Conservation (phyloP, 2,329 filamentous ascomycete species). For the Beauveria pseudobassiana region DNA sequence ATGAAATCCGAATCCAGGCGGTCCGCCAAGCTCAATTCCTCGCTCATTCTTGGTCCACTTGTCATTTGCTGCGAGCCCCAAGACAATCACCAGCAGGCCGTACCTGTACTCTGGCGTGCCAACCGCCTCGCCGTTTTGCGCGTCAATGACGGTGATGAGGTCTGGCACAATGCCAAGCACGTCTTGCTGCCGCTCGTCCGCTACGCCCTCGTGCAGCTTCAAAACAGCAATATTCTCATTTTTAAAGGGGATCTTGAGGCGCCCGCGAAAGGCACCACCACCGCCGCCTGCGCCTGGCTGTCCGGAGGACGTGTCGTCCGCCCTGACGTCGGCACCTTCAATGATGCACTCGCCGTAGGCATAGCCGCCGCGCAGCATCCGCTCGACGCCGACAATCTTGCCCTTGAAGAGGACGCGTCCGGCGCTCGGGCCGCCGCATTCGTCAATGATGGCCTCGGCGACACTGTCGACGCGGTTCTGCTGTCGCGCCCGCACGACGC, state of each 20-base stretch:
- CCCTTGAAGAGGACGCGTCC: slow-evolving; percentile 55
- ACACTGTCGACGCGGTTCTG: slow-evolving; percentile 45
- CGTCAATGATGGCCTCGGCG: slow-evolving; percentile 50
- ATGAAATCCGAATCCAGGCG: slow-evolving; percentile 39
- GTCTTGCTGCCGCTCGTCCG: slow-evolving; percentile 31
- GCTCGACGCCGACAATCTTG: slow-evolving; percentile 55
- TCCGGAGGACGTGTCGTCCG: slow-evolving; percentile 16
- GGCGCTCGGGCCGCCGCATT: slow-evolving; percentile 45
- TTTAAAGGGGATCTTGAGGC: slow-evolving; percentile 61
- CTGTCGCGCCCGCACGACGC: slow-evolving; percentile 43
- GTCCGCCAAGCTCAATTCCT: slow-evolving; percentile 43
- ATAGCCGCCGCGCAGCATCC: slow-evolving; percentile 48
- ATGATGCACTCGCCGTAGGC: slow-evolving; percentile 53
- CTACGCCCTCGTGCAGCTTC: slow-evolving; percentile 23
- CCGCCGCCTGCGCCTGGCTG: slow-evolving; percentile 1
- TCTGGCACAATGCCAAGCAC: slow-evolving; percentile 50
- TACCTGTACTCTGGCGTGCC: slow-evolving; percentile 51
- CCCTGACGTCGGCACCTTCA: slow-evolving; percentile 36
- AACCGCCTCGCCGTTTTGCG: slow-evolving; percentile 47
- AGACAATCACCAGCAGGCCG: slow-evolving; percentile 41
- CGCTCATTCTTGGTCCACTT: slow-evolving; percentile 37
- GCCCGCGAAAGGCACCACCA: slow-evolving; percentile 30
- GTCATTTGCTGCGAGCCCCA: slow-evolving; percentile 38
- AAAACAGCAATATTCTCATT: slow-evolving; percentile 65
- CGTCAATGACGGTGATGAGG: slow-evolving; percentile 47